Base-by-base conservation (phyloP, 768 basidiomycete genomes). In the Pulveroboletus sp. region DNA sequence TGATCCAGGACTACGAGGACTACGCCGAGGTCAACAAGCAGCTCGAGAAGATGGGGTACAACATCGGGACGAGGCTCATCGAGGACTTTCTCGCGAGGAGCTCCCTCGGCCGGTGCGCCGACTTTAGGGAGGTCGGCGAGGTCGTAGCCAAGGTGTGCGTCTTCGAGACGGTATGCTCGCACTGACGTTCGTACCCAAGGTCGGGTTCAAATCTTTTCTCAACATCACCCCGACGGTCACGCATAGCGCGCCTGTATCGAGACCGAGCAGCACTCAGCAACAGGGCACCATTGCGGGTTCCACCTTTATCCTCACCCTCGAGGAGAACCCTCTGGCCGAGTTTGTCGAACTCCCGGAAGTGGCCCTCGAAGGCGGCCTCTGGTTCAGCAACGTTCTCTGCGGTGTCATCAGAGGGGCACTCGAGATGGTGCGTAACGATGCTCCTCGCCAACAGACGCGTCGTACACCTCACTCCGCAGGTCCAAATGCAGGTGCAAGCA, bases 1-100 rank as follows among this genome's bases (percentile, higher is more conserved):
- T 99, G 53, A 93, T 98, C 54, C 96, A 98, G 64, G 96, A 99
- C 69, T 98, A 97, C 63, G 96, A 99, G 63, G 94, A 99, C 73
- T 98, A 96, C 64, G 79, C 78, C 13, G 92, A 95, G 66, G 89
- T 92, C 54, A 92, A 92, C 69, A 94, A 91, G 68, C 94, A 99
- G 67, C 84, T 99, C 3, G 95, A 99, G 61, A 95, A 93, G 73
- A 98, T 97, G 95, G 96, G 96, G 4, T 97, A 96, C 70, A 96
- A 94, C 65, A 98, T 99, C 51, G 96, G 96, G 23, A 95, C 86
- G 20, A 78, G 96, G 32, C 72, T 99, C 46, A 96, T 99, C 49
- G 96, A 99, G 64, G 96, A 99, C 64, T 96, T 99, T 63, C 78
- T 99, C 40, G 95, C 96, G 20, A 83, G 90, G 63, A 93, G 93